Evolutionary conservation across 345 rosid species (phyloP).

Genomic region (Linum usitatissimum): DNA sequence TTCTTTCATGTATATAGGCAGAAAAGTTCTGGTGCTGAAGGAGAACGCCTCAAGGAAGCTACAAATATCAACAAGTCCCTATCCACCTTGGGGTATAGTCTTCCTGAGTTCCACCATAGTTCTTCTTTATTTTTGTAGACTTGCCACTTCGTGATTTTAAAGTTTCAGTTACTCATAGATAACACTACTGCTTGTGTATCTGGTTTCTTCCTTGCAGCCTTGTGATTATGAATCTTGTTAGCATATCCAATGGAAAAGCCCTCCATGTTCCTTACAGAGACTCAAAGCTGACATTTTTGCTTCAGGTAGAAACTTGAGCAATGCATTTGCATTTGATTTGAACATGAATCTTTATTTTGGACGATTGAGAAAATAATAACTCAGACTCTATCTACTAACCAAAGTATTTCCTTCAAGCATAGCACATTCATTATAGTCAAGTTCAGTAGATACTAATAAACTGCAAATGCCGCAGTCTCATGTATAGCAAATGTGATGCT

Average conservation of each 20-base stretch:
- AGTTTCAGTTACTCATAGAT: slow-evolving; percentile 2
- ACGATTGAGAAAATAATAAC: background rate
- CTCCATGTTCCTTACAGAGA: slow-evolving; percentile 97
- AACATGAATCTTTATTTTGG: background rate
- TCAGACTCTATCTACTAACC: background rate
- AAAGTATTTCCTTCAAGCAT: background rate
- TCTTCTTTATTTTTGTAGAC: background rate
- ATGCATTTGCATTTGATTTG: background rate
- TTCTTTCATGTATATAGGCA: slow-evolving; percentile 37
- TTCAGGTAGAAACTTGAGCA: slow-evolving; percentile 48
- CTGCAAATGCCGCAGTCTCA: too few relatives aligned
- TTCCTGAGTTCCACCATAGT: background rate
- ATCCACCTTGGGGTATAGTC: slow-evolving; percentile 79
- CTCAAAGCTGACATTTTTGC: slow-evolving; percentile 95
- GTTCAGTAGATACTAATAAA: background rate
- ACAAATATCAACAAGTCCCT: slow-evolving; percentile 96
- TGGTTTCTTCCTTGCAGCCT: slow-evolving; percentile 46
- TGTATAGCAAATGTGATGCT: too few relatives aligned
- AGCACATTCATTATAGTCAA: too few relatives aligned
- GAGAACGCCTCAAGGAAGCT: slow-evolving; percentile 98
- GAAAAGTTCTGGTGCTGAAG: slow-evolving; percentile 98
- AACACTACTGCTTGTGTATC: slow-evolving; percentile 2
- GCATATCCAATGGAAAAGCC: slow-evolving; percentile 87
- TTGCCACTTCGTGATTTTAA: background rate
- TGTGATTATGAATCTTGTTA: slow-evolving; percentile 96